Evolutionary conservation across 331 rosid species (phyloP), one percentile per base, ranked within the genome.

Genomic region (Malus hybrid): DNA sequence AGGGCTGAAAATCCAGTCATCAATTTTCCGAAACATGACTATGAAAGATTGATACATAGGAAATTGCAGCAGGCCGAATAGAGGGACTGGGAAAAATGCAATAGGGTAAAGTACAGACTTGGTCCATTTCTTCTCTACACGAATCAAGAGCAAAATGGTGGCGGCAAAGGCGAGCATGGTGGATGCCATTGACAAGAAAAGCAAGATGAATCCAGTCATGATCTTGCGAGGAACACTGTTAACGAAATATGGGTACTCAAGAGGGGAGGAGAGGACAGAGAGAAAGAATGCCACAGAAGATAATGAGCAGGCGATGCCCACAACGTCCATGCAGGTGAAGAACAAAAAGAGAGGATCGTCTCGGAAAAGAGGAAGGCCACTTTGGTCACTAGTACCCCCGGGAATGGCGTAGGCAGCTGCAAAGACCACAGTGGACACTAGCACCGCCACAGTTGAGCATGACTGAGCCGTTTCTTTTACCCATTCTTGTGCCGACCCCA

Each of bases 271-370:
- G 14, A 75, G 60, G 36, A 76, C 32, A 0, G 80, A 75, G 14
- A 81, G 80, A 39, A 80, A 80, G 26, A 75, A 55, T 8, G 73
- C 80, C n/a, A 75, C 77, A 0, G 84, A 80, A 0, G 65, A 70
- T 55, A 80, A 61, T 6, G 84, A 72, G 73, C 63, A 39, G 12
- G 73, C 30, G 1, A 80, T 64, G 53, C 74, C 71, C 33, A 75
- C 64, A 5, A 72, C 65, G 4, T 80, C 80, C 42, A 12, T 70
- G 15, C 52, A 26, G 8, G 68, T 20, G 68, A 71, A 80, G 2
- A 75, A 34, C 74, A 48, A 8, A 36, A 80, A 80, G 50, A 76
- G 77, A 44, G 71, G 77, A 8, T 32, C 8, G 32, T 76, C 3
- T 1, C 33, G 30, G 36, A 76, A 42, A 36, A 71, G 10, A 3